Base-by-base conservation (phyloP, 164 flowering plant species). In the Pachysandra terminalis region DNA sequence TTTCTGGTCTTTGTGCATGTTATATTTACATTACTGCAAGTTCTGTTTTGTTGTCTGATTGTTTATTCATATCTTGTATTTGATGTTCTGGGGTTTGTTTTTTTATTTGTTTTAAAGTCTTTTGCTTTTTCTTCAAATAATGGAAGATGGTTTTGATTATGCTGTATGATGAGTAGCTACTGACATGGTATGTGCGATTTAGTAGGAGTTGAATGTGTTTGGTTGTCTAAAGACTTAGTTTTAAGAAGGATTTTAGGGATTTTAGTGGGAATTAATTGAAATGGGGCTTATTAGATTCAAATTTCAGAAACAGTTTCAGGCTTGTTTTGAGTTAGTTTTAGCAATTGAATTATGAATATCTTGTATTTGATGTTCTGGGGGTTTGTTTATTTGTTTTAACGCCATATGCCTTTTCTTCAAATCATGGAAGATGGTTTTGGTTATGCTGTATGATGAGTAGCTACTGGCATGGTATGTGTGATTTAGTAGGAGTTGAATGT, bases 131-230 rank as follows among this genome's bases (percentile, higher is more conserved):
- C 5, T 26, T 13, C 17, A 24, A 24, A 0, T 24, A 9, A 23
- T 26, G 32, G 28, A 24, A 15, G 24, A 24, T 16, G 25, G 16
- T 27, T 58, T 17, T 26, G 1, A 27, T 32, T 58, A 26, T 32
- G 19, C 4, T 58, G 37, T 26, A 13, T 26, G 40, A 16, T 58
- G 61, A 58, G 61, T 58, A 58, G 61, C 37, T 27, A 26, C 61
- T 58, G 19, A 58, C 37, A 0, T 24, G 27, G n/a, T 19, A n/a
- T n/a, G 37, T 67, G 45, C 21, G 45, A 9, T 64, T 65, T 65
- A 32, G 27, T 32, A 28, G 23, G 2, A n/a, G 55, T 58, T 58
- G 52, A 75, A 64, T 72, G 72, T 49, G 48, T 27, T 49, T 69
- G 61, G 53, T 41, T 71, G 77, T 40, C 54, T 52, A 28, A 22